Evolutionary conservation across 768 basidiomycete genomes (phyloP).

Genomic region (Suillus subaureus): DNA sequence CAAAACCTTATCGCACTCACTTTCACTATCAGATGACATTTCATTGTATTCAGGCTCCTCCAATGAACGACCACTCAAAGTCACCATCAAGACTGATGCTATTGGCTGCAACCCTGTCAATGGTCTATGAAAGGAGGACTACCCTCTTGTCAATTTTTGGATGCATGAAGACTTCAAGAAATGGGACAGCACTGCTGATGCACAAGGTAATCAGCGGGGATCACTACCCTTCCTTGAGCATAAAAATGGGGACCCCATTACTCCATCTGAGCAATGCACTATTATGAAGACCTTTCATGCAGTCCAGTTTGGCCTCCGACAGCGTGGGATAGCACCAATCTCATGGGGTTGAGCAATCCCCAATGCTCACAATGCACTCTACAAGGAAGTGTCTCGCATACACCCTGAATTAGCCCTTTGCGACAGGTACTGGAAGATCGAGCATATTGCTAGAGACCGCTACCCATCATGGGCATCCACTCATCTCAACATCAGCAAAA

Average conservation of each 20-base stretch:
- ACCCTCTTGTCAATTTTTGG: slow-evolving; percentile 1
- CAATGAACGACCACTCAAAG: too few species aligned
- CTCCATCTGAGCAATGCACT: neutral
- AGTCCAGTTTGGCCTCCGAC: neutral
- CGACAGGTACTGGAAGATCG: neutral
- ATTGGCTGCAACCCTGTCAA: neutral
- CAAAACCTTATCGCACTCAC: too few species aligned
- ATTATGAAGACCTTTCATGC: neutral
- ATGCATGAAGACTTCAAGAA: neutral
- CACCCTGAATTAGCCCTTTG: neutral
- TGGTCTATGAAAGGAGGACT: neutral
- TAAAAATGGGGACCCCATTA: neutral
- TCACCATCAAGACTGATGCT: neutral
- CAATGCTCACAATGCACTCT: neutral
- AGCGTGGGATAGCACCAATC: neutral
- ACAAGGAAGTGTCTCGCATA: neutral
- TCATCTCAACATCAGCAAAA: too few species aligned
- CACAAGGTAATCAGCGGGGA: neutral
- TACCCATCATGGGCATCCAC: too few species aligned
- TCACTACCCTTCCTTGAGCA: neutral
- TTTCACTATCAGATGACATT: too few species aligned
- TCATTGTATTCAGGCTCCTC: too few species aligned
- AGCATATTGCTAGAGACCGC: neutral
- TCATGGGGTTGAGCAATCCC: neutral
- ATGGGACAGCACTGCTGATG: neutral